phyloP scores from a whole-genome alignment of 2,329 filamentous ascomycete species.

The Alternaria brassicicola region DNA sequence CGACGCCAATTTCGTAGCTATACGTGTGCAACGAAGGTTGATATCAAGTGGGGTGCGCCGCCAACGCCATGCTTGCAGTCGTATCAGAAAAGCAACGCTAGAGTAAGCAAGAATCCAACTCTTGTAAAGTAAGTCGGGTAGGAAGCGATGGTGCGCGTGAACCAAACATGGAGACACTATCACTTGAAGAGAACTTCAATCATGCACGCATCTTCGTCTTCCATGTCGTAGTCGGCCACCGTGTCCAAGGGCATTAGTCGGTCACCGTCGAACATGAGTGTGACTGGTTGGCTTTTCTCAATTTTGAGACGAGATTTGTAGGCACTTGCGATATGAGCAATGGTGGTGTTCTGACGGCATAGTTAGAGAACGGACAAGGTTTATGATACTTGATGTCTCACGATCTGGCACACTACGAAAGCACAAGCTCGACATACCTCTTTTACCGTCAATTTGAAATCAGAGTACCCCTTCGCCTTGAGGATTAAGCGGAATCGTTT shows the following conservation, averaged over 20 bases:
- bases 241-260: conserved; percentile 41
- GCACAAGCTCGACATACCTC: conserved; percentile 46
- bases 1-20: neutral
- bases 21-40: neutral
- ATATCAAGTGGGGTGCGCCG: neutral
- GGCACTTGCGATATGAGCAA: conserved; percentile 39
- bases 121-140: neutral
- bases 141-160: neutral
- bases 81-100: neutral
- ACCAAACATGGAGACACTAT: conserved; percentile 4
- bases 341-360: conserved; percentile 33
- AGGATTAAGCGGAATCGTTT: conserved; percentile 55
- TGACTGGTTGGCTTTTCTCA: conserved; percentile 36
- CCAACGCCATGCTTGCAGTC: conserved; percentile 11
- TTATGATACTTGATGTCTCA: neutral
- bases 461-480: conserved; percentile 57
- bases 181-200: conserved; percentile 47
- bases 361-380: conserved; percentile 13
- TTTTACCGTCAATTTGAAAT: conserved; percentile 59
- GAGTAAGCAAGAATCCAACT: neutral
- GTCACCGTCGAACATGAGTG: conserved; percentile 49
- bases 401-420: neutral
- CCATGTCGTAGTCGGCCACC: conserved; percentile 43
- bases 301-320: conserved; percentile 35
- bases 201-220: conserved; percentile 48